A percentile compares a stretch with the other conserved stretches of the same genome.
These are phyloP conservation scores for Plenodomus tracheiphilus DNA, from an alignment of 2,329 filamentous ascomycete species.

Conservation along the genomic window DNA sequence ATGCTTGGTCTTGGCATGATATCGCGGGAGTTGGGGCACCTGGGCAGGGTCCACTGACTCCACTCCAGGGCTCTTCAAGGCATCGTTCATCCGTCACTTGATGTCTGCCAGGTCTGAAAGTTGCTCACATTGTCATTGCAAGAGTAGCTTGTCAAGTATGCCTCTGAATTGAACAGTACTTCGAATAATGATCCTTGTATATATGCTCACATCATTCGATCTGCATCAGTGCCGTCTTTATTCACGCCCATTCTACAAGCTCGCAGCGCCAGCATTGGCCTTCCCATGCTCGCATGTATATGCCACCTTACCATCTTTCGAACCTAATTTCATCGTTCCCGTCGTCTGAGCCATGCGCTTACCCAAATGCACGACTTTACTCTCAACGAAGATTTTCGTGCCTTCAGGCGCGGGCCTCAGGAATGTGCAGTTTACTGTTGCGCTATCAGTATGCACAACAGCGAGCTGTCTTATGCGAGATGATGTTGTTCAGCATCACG, in stretches of 20 bases:
- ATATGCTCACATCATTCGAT: not conserved
- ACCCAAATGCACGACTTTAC: conserved; percentile 50
- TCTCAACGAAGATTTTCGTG: conserved; percentile 46
- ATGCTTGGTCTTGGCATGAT: conserved; percentile 1
- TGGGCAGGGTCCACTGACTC: not conserved
- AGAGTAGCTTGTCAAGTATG: no score
- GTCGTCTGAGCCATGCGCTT: conserved; percentile 46
- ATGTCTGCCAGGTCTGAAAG: not conserved
- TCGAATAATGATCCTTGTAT: no score
- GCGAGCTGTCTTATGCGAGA: conserved; percentile 15
- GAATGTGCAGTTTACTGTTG: conserved; percentile 51
- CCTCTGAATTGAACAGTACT: no score
- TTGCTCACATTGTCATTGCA: no score
- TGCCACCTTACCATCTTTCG: conserved; percentile 43
- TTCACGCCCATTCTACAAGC: conserved; percentile 13
- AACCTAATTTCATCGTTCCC: conserved; percentile 45
- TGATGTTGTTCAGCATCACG: no score
- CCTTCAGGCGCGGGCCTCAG: conserved; percentile 49
- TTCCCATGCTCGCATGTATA: conserved; percentile 48
- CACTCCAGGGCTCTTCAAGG: not conserved
- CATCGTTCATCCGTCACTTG: not conserved
- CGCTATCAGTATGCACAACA: not conserved
- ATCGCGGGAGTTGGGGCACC: not conserved
- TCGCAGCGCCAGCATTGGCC: conserved; percentile 27
- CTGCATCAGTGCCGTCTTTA: not conserved